Base-by-base conservation (phyloP, 1,139 yeast species). In the Blastobotrys arbuscula region DNA sequence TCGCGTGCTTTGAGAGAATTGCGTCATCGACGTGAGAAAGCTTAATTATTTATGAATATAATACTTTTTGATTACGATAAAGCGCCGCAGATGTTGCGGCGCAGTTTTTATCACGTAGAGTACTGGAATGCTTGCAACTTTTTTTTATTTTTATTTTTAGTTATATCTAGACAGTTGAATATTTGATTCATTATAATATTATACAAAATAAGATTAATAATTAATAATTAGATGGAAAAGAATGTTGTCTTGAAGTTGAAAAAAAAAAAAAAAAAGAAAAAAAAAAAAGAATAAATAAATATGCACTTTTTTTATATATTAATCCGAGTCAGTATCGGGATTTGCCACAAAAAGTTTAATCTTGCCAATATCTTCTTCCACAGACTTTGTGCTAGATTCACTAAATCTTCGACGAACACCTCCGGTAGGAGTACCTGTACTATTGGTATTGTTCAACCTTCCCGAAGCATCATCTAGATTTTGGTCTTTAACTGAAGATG, bases 331-430 rank as follows among this genome's bases (percentile, higher is more conserved):
- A 43, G 61, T 56, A 45, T 84, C 94, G 0, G 94, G 94, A 54
- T 84, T 84, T 34, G 89, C 90, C 45, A 84, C 78, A 50, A 77
- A 80, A 55, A 84, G 71, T 44, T 76, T 71, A 59, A 74, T 68
- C 41, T 67, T 63, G 45, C 69, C 68, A 7, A 62, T 53, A 18
- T 72, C 78, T 36, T 74, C 76, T 33, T 63, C 62, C 9, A 59
- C 70, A 59, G 60, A 65, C 65, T 47, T 65, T 56, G 55, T 58
- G 54, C 57, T 59, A 48, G 53, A 62, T 18, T 39, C 59, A 18
- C 60, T 54, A 9, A 38, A 43, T 26, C 59, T 56, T 7, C 33
- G 33, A 5, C 43, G 51, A n/a, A 6, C 15, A 5, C n/a, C n/a
- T 9, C 31, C 31, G 8, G 26, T 36, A n/a, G 26, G n/a, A 10